Base-by-base conservation (phyloP, 768 basidiomycete genomes). In the Tylopilus rubrobrunneus region DNA sequence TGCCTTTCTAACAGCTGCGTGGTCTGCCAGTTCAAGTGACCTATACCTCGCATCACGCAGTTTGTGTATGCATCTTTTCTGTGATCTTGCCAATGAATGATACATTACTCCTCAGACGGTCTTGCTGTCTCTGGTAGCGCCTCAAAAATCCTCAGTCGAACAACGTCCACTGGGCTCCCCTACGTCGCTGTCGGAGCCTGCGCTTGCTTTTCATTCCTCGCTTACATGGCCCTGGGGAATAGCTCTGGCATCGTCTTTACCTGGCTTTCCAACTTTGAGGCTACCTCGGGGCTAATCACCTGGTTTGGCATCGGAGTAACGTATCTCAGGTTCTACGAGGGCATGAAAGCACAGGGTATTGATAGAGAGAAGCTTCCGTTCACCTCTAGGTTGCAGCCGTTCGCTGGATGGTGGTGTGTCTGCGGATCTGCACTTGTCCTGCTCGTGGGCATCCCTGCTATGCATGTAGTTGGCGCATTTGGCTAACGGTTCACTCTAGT, bases 81-180 rank as follows among this genome's bases (percentile, higher is more conserved):
- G 11, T 34, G 9, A 19, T 3, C 2, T 1, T 10, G 12, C 10
- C 5, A 5, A 19, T 5, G 12, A n/a, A 19, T 14, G 4, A 25
- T 19, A 7, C 65, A 27, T 57, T 31, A 66, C 70, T n/a, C n/a
- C n/a, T n/a, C 72, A 85, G 58, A 84, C 57, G 78, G 79, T 58
- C 74, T 85, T 11, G 77, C 83, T 3, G 55, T 75, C 47, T 73
- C 74, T 21, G 78, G 79, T 1, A 77, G 79, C 49, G 82, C 83
- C 0, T 83, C 84, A 3, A 73, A 67, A 48, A 62, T 85, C 44
- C 83, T 86, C 50, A 47, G 62, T 27, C 69, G 73, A 48, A 76
- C 77, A 1, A 65, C 67, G 11, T 56, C 56, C 10, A 53, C 60
- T 6, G 73, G 83, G 36, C 60, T 83, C 2, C 83, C 82, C 2